A percentile compares a stretch with the other conserved stretches of the same genome.
These are phyloP conservation scores for Neurospora intermedia DNA, from an alignment of 495 filamentous ascomycete genomes.

Conservation along the genomic window DNA sequence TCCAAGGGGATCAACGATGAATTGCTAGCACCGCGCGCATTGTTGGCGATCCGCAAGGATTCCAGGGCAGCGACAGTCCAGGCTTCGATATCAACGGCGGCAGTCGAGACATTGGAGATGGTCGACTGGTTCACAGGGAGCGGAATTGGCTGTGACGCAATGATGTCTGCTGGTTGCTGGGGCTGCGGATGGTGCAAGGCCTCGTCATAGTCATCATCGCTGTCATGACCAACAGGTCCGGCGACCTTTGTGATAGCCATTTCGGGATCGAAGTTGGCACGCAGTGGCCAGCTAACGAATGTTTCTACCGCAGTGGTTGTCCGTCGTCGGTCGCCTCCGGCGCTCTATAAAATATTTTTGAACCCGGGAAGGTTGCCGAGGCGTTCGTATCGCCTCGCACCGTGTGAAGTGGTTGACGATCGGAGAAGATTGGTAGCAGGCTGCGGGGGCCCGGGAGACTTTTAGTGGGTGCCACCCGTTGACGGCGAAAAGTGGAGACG, in stretches of 20 bases:
- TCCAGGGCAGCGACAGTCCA: constrained; percentile 40
- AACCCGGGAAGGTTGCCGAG: background rate
- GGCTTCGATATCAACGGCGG: constrained; percentile 34
- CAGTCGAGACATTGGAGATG: constrained; percentile 22
- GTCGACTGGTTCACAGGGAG: constrained; percentile 16
- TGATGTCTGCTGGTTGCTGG: background rate
- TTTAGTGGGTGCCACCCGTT: background rate
- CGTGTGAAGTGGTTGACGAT: background rate
- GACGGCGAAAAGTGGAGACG: background rate
- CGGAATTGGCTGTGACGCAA: background rate
- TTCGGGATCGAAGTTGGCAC: background rate
- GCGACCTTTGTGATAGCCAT: constrained; percentile 4
- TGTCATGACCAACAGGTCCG: constrained; percentile 1
- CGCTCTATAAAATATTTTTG: background rate
- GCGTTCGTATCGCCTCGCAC: background rate
- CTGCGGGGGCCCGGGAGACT: background rate
- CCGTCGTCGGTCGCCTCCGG: background rate
- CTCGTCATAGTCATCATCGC: constrained; percentile 7
- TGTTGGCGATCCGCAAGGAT: constrained; percentile 36
- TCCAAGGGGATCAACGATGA: constrained; percentile 40
- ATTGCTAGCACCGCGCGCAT: constrained; percentile 31
- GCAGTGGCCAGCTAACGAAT: background rate
- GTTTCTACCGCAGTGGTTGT: background rate
- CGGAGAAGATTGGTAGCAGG: background rate
- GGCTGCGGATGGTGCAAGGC: constrained; percentile 3